These are phyloP conservation scores for Ophiostoma populinum DNA, from an alignment of 2,329 filamentous ascomycete genomes.

Conservation along the genomic window DNA sequence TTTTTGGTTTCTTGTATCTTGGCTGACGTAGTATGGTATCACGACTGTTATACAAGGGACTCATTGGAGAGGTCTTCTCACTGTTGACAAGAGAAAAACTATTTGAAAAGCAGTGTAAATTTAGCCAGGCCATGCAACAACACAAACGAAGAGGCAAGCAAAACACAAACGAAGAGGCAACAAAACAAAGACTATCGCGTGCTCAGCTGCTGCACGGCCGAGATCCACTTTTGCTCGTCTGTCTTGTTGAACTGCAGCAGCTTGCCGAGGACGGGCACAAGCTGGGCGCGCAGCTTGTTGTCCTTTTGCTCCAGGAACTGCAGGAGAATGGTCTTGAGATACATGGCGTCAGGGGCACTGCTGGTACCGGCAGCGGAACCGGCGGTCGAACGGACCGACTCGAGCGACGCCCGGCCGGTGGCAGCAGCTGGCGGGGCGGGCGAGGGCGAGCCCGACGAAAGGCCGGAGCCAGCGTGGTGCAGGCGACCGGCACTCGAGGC, in stretches of 20 bases:
- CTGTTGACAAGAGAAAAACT: background rate
- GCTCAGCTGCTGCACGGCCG: slow-evolving; percentile 43
- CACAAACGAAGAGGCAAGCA: background rate
- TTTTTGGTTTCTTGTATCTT: too few relatives aligned
- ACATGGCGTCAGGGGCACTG: slow-evolving; percentile 33
- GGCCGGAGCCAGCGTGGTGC: background rate
- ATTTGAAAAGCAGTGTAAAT: too few relatives aligned
- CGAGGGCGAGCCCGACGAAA: background rate
- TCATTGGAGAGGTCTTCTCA: too few relatives aligned
- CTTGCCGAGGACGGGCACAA: slow-evolving; percentile 63
- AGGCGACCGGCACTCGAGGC: slow-evolving; percentile 25
- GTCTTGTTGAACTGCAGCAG: slow-evolving; percentile 53
- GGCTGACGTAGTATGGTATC: too few relatives aligned
- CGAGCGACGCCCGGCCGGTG: slow-evolving; percentile 16
- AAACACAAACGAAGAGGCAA: background rate
- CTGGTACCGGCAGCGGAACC: slow-evolving; percentile 8
- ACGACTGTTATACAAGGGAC: background rate
- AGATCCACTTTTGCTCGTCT: slow-evolving; percentile 77
- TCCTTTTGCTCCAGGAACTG: slow-evolving; percentile 73
- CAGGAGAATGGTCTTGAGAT: slow-evolving; percentile 65
- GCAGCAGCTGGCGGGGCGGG: background rate
- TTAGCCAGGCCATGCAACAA: background rate
- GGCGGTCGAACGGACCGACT: slow-evolving; percentile 24
- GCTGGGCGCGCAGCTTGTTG: slow-evolving; percentile 54
- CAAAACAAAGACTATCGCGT: slow-evolving; percentile 2